Evolutionary conservation across 805 yeast species (phyloP).

Genomic region (Yueomyces sinensis): DNA sequence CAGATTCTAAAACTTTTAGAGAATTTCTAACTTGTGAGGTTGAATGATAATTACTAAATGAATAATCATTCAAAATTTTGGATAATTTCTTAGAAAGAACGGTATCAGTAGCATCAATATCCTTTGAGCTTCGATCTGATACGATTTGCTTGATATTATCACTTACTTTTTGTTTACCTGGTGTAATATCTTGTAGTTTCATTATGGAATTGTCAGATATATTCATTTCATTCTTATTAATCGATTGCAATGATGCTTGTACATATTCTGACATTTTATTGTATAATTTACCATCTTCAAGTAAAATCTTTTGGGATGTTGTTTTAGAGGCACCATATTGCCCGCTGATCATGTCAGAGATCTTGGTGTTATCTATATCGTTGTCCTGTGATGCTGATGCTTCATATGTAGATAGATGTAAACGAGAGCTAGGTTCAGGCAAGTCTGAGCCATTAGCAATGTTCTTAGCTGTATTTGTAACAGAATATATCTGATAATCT

Average conservation of each 20-base stretch:
- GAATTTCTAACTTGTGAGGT: slow-evolving; percentile 25
- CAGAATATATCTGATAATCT: slow-evolving; percentile 36
- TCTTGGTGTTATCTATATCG: background rate
- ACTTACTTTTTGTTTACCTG: background rate
- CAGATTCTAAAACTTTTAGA: slow-evolving; percentile 22
- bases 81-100: slow-evolving; percentile 25
- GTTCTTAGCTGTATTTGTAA: slow-evolving; percentile 12
- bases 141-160: background rate
- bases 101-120: slow-evolving; percentile 11
- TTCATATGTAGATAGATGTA: slow-evolving; percentile 10
- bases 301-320: background rate
- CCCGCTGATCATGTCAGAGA: background rate
- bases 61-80: slow-evolving; percentile 21
- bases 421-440: slow-evolving; percentile 18
- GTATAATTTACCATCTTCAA: slow-evolving; percentile 6
- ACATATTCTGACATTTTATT: slow-evolving; percentile 14
- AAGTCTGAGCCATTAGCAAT: slow-evolving; percentile 3
- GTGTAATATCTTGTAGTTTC: background rate
- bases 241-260: slow-evolving; percentile 1
- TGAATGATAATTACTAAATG: slow-evolving; percentile 15
- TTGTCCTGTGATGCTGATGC: background rate
- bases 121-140: background rate
- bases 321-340: background rate
- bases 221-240: background rate
- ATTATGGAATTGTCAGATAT: background rate